phyloP scores from a whole-genome alignment of 495 filamentous ascomycete genomes.

The Aspergillus sclerotioniger region DNA sequence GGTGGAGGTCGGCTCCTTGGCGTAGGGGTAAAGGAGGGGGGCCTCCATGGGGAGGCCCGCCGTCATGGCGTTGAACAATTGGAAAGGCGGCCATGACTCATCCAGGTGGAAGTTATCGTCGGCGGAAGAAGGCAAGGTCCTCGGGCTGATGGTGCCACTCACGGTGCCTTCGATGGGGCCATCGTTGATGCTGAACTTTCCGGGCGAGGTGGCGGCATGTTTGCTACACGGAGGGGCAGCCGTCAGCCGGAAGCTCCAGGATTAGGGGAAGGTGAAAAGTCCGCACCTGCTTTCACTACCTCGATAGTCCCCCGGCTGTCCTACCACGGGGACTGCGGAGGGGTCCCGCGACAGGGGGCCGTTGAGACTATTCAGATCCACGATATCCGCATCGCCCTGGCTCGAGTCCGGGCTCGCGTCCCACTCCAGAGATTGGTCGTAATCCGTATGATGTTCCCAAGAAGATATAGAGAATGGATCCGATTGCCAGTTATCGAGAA shows the following conservation, averaged over 20 bases:
- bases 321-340: constrained; percentile 21
- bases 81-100: constrained; percentile 44
- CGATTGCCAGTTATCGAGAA: constrained; percentile 46
- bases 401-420: constrained; percentile 46
- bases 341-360: constrained; percentile 28
- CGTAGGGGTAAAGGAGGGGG: constrained; percentile 37
- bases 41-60: constrained; percentile 38
- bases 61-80: constrained; percentile 38
- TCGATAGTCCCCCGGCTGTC: constrained; percentile 26
- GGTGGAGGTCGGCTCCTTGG: constrained; percentile 31
- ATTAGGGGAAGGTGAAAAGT: not conserved
- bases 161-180: constrained; percentile 34
- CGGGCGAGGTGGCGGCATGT: constrained; percentile 33
- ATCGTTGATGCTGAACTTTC: constrained; percentile 33
- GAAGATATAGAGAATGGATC: constrained; percentile 39
- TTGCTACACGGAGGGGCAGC: constrained; percentile 16
- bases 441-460: constrained; percentile 42
- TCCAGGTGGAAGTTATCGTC: constrained; percentile 46
- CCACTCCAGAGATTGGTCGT: constrained; percentile 45
- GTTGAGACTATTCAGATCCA: constrained; percentile 34
- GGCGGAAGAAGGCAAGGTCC: constrained; percentile 41
- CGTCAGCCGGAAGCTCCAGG: constrained; percentile 14
- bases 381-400: constrained; percentile 41
- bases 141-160: constrained; percentile 43
- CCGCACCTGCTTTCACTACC: constrained; percentile 31